Percentiles rank a stretch among this genome's conserved stretches.
phyloP scores from a whole-genome alignment of 176 grass and related monocot genomes.

The Oryza longistaminata region DNA sequence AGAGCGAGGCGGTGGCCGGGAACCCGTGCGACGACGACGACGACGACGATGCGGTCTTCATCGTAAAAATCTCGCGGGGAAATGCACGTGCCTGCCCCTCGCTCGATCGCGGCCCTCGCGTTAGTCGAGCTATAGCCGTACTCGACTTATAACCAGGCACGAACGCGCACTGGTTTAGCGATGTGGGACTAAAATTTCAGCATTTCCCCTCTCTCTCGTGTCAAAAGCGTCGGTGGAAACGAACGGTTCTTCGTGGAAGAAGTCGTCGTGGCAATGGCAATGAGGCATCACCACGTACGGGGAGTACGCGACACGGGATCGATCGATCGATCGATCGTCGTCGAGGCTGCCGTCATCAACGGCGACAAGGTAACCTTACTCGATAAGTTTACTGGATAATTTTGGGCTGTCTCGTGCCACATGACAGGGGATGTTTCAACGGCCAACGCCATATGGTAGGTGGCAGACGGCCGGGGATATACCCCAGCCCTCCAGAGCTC shows the following conservation, averaged over 20 bases:
- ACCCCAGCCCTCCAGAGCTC: no score
- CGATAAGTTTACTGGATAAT: neutral
- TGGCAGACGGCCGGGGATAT: neutral
- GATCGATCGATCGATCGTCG: neutral
- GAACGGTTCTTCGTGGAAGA: neutral
- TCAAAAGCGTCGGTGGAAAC: neutral
- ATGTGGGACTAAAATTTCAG: neutral
- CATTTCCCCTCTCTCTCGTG: neutral
- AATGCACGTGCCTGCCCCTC: neutral
- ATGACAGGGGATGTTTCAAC: constrained; percentile 32
- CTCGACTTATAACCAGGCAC: constrained; percentile 7
- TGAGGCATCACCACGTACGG: neutral
- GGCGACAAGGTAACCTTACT: neutral
- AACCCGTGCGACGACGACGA: constrained; percentile 7
- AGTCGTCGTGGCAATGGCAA: no score
- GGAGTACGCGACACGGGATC: neutral
- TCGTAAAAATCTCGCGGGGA: neutral
- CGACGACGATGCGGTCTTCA: constrained; percentile 41
- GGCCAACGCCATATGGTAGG: constrained; percentile 13
- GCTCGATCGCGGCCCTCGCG: neutral
- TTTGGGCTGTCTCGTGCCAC: neutral
- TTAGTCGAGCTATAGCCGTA: constrained; percentile 6
- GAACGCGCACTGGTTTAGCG: neutral
- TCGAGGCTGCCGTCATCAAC: neutral
- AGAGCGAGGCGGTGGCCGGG: constrained; percentile 14